Percentiles rank a stretch among this genome's conserved stretches.
Conservation (phyloP, 495 filamentous ascomycete genomes). For the Filosporella fistucella region DNA sequence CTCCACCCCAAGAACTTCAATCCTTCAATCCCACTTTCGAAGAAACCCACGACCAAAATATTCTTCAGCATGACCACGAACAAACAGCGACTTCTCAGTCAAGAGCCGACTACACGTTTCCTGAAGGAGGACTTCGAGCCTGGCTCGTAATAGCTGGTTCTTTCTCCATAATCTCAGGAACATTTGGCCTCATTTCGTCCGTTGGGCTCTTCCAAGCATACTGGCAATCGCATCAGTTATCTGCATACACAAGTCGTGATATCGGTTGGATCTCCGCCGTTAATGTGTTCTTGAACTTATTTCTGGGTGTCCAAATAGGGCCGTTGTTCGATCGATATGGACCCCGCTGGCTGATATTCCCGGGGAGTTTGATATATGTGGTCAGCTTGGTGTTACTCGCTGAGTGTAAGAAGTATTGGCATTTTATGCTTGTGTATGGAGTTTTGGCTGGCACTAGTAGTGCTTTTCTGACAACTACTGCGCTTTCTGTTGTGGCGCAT, state of each 20-base stretch:
- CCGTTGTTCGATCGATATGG: constrained; percentile 60
- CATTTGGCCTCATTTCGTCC: constrained; percentile 63
- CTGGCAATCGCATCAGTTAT: constrained; percentile 54
- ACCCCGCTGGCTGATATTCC: constrained; percentile 10
- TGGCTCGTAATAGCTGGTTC: constrained; percentile 62
- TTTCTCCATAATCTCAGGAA: constrained; percentile 54
- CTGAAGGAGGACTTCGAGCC: constrained; percentile 54
- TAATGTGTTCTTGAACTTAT: constrained; percentile 59
- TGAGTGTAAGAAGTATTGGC: constrained; percentile 53
- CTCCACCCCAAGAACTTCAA: too few species aligned
- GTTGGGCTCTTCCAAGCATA: constrained; percentile 61
- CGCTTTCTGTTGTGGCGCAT: constrained; percentile 56
- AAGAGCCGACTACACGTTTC: constrained; percentile 36
- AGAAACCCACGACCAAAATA: too few species aligned
- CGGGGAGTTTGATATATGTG: constrained; percentile 13
- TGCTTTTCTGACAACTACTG: constrained; percentile 54
- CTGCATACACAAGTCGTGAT: constrained; percentile 44
- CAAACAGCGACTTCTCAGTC: constrained; percentile 13
- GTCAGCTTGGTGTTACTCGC: constrained; percentile 11
- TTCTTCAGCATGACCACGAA: constrained; percentile 4
- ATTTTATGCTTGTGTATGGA: constrained; percentile 59
- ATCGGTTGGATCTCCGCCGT: constrained; percentile 64
- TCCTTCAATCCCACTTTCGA: too few species aligned
- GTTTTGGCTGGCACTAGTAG: constrained; percentile 51
- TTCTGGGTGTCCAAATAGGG: constrained; percentile 60